Evolutionary conservation across 192 early-diverging fungal species (phyloP).

Genomic region (Coemansia sp.): DNA sequence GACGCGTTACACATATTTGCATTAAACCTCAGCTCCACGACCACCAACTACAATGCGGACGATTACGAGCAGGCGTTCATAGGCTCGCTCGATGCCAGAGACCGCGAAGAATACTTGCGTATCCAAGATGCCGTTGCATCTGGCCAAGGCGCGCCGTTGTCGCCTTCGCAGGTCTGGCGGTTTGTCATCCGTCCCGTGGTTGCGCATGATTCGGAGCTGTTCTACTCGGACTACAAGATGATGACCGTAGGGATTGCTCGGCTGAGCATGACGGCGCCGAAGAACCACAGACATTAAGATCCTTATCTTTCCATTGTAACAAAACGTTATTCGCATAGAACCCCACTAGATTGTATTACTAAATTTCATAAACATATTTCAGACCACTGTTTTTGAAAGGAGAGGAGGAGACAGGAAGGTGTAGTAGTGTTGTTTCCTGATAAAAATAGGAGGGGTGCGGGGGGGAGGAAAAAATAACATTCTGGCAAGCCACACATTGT

Average conservation of each 20-base stretch:
- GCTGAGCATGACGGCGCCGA: neutral
- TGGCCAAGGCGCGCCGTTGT: neutral
- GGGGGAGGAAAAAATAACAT: too few relatives aligned
- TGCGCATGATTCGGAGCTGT: conserved; percentile 26
- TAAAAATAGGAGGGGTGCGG: too few relatives aligned
- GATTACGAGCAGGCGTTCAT: conserved; percentile 7
- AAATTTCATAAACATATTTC: too few relatives aligned
- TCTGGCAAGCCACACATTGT: too few relatives aligned
- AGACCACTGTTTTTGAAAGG: too few relatives aligned
- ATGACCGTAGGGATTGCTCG: conserved; percentile 34
- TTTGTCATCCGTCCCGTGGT: conserved; percentile 31
- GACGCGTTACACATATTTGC: conserved; percentile 19
- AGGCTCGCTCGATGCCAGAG: neutral
- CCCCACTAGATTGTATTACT: too few relatives aligned
- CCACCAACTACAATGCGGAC: neutral
- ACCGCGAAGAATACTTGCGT: conserved; percentile 17
- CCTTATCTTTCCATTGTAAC: too few relatives aligned
- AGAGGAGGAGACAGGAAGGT: too few relatives aligned
- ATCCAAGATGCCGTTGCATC: neutral
- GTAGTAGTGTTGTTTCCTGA: too few relatives aligned
- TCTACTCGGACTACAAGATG: conserved; percentile 45
- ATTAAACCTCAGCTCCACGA: neutral
- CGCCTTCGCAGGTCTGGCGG: conserved; percentile 35
- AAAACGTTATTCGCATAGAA: too few relatives aligned
- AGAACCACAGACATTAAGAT: neutral